Percentiles rank a stretch among this genome's conserved stretches.
Evolutionary conservation across 2,329 filamentous ascomycete species (phyloP).

Genomic region (Domatiomyces globalis): DNA sequence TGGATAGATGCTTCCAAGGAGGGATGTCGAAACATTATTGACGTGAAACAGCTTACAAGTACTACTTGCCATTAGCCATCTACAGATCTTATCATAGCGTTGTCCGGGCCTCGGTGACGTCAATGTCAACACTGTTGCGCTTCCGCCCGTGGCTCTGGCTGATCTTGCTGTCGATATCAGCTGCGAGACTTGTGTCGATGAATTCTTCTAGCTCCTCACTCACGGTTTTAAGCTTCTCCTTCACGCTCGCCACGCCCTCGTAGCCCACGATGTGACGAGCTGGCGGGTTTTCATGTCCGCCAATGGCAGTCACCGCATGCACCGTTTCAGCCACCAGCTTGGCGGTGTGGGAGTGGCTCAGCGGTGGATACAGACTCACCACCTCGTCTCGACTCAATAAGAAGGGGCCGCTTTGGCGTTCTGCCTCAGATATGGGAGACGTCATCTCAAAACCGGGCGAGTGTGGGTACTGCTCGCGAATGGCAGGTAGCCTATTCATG

Average conservation of each 20-base stretch:
- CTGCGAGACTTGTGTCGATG: conserved; percentile 72
- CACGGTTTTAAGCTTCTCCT: conserved; percentile 91
- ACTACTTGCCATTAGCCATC: too few relatives aligned
- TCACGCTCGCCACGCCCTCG: conserved; percentile 75
- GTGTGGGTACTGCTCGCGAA: conserved; percentile 28
- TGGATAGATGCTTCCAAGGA: too few relatives aligned
- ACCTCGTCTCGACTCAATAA: conserved; percentile 26
- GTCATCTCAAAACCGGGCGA: conserved; percentile 11
- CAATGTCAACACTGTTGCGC: not conserved
- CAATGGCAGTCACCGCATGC: conserved; percentile 78
- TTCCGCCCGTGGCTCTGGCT: not conserved
- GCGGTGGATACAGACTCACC: conserved; percentile 57
- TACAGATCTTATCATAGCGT: not conserved
- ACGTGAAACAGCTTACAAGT: too few relatives aligned
- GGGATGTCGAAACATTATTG: too few relatives aligned
- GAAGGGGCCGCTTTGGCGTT: conserved; percentile 16
- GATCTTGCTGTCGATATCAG: conserved; percentile 37
- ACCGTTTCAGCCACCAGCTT: conserved; percentile 76
- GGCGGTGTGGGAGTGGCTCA: conserved; percentile 55
- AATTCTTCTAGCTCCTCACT: conserved; percentile 96
- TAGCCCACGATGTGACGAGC: conserved; percentile 85
- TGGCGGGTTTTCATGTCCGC: conserved; percentile 89
- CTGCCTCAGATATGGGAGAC: conserved; percentile 15
- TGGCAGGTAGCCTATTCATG: conserved; percentile 60
- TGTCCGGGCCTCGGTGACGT: not conserved